These are phyloP conservation scores for Balamuthia mandrillaris DNA, from an alignment of 208 protist species.

Conservation along the genomic window DNA sequence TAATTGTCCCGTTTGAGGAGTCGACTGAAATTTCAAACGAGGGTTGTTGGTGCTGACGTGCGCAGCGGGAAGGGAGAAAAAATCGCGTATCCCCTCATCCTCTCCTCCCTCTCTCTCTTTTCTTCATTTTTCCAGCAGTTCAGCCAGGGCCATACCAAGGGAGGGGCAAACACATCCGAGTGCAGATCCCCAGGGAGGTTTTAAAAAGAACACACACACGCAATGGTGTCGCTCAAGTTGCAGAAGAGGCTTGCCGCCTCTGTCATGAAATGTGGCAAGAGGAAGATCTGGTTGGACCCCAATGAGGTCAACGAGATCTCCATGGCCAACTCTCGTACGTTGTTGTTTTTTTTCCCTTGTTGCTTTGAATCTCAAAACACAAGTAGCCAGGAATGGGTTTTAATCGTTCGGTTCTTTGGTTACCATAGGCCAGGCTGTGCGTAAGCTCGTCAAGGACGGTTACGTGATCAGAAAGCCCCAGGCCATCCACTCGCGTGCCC, in stretches of 20 bases:
- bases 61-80: too few species aligned
- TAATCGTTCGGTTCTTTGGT: not conserved
- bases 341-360: too few species aligned
- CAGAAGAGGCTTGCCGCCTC: conserved; percentile 96
- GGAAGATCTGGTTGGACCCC: conserved; percentile 96
- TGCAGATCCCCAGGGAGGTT: too few species aligned
- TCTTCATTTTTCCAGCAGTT: too few species aligned
- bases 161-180: too few species aligned
- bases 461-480: conserved; percentile 94
- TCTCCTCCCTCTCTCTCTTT: too few species aligned
- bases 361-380: too few species aligned
- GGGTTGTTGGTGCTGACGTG: too few species aligned
- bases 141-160: too few species aligned
- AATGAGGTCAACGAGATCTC: conserved; percentile 94
- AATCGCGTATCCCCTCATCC: too few species aligned
- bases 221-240: conserved; percentile 79
- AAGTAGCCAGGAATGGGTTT: not conserved
- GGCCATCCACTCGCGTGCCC: conserved; percentile 90
- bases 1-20: too few species aligned
- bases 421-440: conserved; percentile 82
- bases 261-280: conserved; percentile 95
- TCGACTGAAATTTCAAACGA: too few species aligned
- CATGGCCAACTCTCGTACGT: conserved; percentile 91
- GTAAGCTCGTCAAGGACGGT: conserved; percentile 95
- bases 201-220: not conserved